Evolutionary conservation across 1,139 yeast genomes (phyloP), one percentile per base, ranked within the genome.

Genomic region (Debaryomyces psychrophilus): DNA sequence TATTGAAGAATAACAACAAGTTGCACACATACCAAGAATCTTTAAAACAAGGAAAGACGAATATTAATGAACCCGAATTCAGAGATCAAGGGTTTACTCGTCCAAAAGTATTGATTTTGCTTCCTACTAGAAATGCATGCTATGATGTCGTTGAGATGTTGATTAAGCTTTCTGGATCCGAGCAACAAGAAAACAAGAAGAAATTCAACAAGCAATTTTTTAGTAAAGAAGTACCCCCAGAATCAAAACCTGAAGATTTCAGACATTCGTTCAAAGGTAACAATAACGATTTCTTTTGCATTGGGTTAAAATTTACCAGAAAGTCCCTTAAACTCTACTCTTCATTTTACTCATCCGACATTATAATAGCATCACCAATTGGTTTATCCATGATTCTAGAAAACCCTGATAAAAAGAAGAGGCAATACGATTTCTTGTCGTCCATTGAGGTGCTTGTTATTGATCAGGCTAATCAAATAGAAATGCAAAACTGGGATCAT

Each of bases 61-160:
- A 56, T 2, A 61, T 68, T n/a, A 71, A 69, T 9, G 83, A 77
- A 48, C 67, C 67, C 4, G 97, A 90, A 57, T 75, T 79, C 50
- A 72, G 95, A 49, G 99, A 93, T 63, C 99, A 93, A 65, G 98
- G 99, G 12, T 95, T 90, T 61, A 92, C 97, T 0, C 77, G 98
- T 50, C 96, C 99, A 1, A 92, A 90, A 60, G 92, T 87, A 2
- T 71, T 93, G 47, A 82, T 93, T 5, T 67, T 93, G 31, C 71
- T 90, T 41, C 98, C 99, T 7, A 90, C 97, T 0, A 79, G 97
- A 60, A 81, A 90, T 54, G 73, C 87, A 2, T 90, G 95, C 39
- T 82, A 81, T 61, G 83, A 83, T 46, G 74, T 89, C 17, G 82
- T 92, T n/a, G 78, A 81, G 43, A 73, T 78, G 31, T 59, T 93